These are phyloP conservation scores for Theobroma grandiflorum DNA, from an alignment of 441 rosid genomes.

Conservation along the genomic window DNA sequence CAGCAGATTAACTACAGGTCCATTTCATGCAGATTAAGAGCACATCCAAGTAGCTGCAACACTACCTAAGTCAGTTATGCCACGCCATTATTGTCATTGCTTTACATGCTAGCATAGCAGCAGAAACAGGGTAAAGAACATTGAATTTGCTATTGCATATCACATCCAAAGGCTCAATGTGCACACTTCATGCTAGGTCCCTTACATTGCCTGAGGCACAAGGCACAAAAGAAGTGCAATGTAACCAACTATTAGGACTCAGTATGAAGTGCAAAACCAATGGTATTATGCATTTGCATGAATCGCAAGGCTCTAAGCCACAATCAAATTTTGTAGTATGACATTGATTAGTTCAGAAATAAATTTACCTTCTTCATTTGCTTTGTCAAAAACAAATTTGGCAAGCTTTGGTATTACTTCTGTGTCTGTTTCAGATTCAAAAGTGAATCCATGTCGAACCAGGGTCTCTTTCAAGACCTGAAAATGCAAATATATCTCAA, in stretches of 20 bases:
- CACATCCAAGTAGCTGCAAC: neutral
- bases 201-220: neutral
- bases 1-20: constrained; percentile 7
- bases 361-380: constrained; percentile 53
- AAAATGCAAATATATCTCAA: constrained; percentile 20
- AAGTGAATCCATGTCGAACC: constrained; percentile 73
- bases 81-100: neutral
- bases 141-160: neutral
- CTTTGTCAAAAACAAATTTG: constrained; percentile 78
- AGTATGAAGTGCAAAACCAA: neutral
- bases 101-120: constrained; percentile 20
- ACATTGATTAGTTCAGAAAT: neutral
- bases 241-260: neutral
- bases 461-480: constrained; percentile 78
- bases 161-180: constrained; percentile 13
- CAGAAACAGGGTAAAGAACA: neutral
- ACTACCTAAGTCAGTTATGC: neutral
- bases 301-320: neutral
- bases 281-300: neutral
- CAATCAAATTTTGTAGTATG: too few species aligned
- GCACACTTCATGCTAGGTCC: neutral
- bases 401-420: constrained; percentile 94
- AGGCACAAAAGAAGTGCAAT: constrained; percentile 10
- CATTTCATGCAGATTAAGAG: neutral
- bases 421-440: constrained; percentile 87